Evolutionary conservation across 768 basidiomycete genomes (phyloP).

Genomic region (Leccinum rimulosum): DNA sequence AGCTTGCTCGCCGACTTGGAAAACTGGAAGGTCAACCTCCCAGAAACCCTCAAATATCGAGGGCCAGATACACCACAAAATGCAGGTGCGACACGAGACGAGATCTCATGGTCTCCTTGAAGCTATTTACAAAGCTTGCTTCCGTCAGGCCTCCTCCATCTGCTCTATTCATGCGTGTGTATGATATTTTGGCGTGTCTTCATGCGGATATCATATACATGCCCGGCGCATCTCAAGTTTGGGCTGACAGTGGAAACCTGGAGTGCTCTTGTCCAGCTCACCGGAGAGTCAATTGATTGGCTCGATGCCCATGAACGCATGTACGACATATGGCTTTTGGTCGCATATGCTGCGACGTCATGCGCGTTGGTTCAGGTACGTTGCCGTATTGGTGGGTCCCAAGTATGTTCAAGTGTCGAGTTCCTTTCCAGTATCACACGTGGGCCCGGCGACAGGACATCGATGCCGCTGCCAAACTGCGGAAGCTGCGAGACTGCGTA

Average conservation of each 20-base stretch:
- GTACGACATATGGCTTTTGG: conserved; percentile 85
- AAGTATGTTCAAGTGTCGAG: conserved; percentile 8
- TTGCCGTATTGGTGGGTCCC: conserved; percentile 4
- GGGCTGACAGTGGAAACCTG: conserved; percentile 78
- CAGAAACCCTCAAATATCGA: conserved; percentile 72
- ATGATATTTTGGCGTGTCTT: conserved; percentile 99
- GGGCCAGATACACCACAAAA: conserved; percentile 64
- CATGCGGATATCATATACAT: conserved; percentile 94
- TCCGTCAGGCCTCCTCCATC: conserved; percentile 73
- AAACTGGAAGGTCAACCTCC: conserved; percentile 76
- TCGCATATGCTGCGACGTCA: conserved; percentile 84
- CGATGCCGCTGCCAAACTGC: conserved; percentile 70
- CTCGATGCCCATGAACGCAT: conserved; percentile 73
- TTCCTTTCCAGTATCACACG: conserved; percentile 74
- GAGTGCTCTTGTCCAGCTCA: conserved; percentile 67
- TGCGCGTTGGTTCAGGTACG: conserved; percentile 89
- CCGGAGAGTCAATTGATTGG: conserved; percentile 87
- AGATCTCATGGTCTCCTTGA: background rate
- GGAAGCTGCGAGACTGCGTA: conserved; percentile 80
- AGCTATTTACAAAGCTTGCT: conserved; percentile 2
- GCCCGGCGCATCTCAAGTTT: conserved; percentile 88
- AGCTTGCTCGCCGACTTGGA: conserved; percentile 63
- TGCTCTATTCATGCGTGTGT: conserved; percentile 84
- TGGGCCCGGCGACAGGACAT: conserved; percentile 83
- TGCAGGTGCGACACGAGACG: conserved; percentile 52